Percentiles rank a stretch among this genome's conserved stretches.
These are phyloP conservation scores for Galeopsis tetrahit DNA, from an alignment of 257 asterid species.

Conservation along the genomic window DNA sequence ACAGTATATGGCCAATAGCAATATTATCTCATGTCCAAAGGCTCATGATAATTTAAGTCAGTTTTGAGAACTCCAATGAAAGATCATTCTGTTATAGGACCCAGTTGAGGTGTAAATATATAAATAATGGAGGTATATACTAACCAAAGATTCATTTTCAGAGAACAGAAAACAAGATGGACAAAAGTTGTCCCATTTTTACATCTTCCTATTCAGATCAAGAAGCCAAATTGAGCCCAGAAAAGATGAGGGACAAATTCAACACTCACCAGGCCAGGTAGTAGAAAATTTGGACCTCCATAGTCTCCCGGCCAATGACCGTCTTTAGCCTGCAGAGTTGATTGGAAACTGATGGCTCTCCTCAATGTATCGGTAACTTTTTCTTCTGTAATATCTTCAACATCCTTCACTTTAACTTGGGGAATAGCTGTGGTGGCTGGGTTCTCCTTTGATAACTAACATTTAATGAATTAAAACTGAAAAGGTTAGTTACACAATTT, in stretches of 20 bases:
- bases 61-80: background rate
- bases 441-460: slow-evolving; percentile 86
- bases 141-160: background rate
- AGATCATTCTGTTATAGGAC: background rate
- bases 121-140: slow-evolving; percentile 11
- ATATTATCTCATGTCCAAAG: background rate
- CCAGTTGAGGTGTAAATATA: background rate
- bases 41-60: background rate
- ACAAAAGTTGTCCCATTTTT: background rate
- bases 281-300: slow-evolving; percentile 97
- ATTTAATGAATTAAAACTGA: slow-evolving; percentile 31
- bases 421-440: slow-evolving; percentile 49
- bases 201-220: slow-evolving; percentile 13
- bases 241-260: slow-evolving; percentile 22
- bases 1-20: background rate
- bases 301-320: slow-evolving; percentile 99
- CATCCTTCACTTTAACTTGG: slow-evolving; percentile 72
- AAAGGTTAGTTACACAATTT: slow-evolving; percentile 27
- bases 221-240: slow-evolving; percentile 7
- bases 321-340: slow-evolving; percentile 84
- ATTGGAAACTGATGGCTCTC: slow-evolving; percentile 79
- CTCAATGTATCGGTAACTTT: slow-evolving; percentile 70
- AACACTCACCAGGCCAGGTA: slow-evolving; percentile 92
- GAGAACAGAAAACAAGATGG: background rate
- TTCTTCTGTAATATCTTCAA: slow-evolving; percentile 79